Percentiles rank a stretch among this genome's conserved stretches.
These are phyloP conservation scores for Fistulinella prunicolor DNA, from an alignment of 768 basidiomycete genomes.

Conservation along the genomic window DNA sequence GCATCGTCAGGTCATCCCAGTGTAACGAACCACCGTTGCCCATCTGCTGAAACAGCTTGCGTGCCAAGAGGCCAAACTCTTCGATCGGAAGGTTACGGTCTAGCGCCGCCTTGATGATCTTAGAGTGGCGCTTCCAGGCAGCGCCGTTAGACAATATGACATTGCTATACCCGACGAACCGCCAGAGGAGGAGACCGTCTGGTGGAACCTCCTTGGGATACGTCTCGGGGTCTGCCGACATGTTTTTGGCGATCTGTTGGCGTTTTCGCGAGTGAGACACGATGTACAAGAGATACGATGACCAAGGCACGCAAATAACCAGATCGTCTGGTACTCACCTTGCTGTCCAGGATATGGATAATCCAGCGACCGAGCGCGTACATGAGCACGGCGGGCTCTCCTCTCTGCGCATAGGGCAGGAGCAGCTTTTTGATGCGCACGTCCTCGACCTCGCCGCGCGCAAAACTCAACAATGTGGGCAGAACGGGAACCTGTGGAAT, in stretches of 20 bases:
- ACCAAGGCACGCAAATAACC: no score
- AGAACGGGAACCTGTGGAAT: background rate
- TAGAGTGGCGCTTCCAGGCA: background rate
- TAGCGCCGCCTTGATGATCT: slow-evolving; percentile 1
- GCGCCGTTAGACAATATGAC: background rate
- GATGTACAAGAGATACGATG: no score
- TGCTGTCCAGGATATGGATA: background rate
- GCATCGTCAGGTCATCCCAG: background rate
- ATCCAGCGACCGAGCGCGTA: background rate
- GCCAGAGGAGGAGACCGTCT: background rate
- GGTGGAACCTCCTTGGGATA: background rate
- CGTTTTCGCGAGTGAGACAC: no score
- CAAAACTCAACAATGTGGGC: background rate
- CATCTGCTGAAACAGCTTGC: slow-evolving; percentile 3
- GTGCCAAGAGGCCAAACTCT: background rate
- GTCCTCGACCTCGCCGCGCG: background rate
- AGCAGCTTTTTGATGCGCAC: background rate
- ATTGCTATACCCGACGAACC: background rate
- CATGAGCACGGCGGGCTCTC: background rate
- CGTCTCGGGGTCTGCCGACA: background rate
- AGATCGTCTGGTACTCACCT: no score
- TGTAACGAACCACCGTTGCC: slow-evolving; percentile 1
- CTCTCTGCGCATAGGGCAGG: background rate
- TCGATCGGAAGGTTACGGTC: background rate
- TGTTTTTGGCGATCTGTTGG: background rate